Evolutionary conservation across 768 basidiomycete genomes (phyloP), one percentile per base, ranked within the genome.

Genomic region (Kondoa subrosea): DNA sequence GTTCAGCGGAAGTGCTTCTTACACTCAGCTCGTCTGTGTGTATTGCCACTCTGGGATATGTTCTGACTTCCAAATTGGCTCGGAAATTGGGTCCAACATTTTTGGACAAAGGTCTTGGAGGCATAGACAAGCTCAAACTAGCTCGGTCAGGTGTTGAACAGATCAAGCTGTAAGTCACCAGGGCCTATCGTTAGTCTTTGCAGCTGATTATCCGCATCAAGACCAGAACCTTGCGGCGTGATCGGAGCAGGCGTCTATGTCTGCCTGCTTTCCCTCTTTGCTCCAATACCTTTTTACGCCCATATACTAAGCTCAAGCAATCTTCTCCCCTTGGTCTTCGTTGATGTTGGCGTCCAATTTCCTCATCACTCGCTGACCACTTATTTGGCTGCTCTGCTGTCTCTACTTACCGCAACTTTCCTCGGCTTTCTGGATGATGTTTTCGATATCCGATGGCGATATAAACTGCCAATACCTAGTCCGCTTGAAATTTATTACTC

Each of bases 371-470:
- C 96, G 88, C 81, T 97, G 68, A 84, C 93, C 0, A 84, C 92
- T 3, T 99, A 95, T 78, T 81, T 99, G 58, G 92, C 95, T 0
- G 89, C 90, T 8, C 75, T 99, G 4, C 82, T 99, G n/a, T 91
- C 89, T 0, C 81, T 99, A 40, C 79, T 97, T 34, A 89, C 89
- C 57, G 92, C 95, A 0, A 92, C 91, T 0, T 81, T 97, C 69
- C 84, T 99, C 4, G 95, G 95, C 33, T 93, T 99, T 76, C 80
- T 96, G 58, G 95, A 99, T 74, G 95, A 99, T 77, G 83, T 97
- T 2, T 99, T 97, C 72, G 95, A 99, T 76, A 96, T 99, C 72
- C 85, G 95, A 21, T 99, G 95, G 95, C 80, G 95, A 67, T 91
- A 97, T 78, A 99, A 99, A 77, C 79, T 99, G 15, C 95, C 95